A percentile compares a stretch with the other conserved stretches of the same genome.
Evolutionary conservation across 306 rosid genomes (phyloP).

Genomic region (Vigna trinervia): DNA sequence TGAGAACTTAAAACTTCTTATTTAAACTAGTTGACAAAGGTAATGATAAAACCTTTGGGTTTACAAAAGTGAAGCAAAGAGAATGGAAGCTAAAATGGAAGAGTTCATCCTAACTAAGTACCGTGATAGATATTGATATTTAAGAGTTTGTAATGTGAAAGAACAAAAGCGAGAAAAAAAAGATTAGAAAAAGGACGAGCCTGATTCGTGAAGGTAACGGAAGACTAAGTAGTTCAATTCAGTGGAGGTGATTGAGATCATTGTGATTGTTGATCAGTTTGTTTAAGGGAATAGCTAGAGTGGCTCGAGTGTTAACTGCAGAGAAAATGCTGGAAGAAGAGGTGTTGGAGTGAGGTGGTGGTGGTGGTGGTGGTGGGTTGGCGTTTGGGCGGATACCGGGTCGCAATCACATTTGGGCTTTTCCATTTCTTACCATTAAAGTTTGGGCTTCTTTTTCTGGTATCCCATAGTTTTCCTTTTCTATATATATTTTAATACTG

Average conservation of each 20-base stretch:
- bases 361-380: background rate
- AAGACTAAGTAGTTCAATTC: conserved; percentile 70
- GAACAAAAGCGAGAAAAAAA: background rate
- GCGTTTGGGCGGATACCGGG: no score
- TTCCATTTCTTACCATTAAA: no score
- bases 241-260: conserved; percentile 49
- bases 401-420: no score
- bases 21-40: background rate
- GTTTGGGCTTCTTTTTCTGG: no score
- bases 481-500: no score
- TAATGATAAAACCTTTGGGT: background rate
- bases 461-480: no score
- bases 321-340: background rate
- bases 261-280: conserved; percentile 40
- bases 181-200: conserved; percentile 1
- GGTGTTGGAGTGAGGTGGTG: background rate
- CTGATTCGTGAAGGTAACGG: conserved; percentile 75
- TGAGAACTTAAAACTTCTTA: no score
- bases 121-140: background rate
- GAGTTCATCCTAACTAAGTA: background rate
- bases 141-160: background rate
- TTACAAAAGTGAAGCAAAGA: background rate
- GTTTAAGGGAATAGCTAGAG: conserved; percentile 2
- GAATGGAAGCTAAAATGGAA: background rate
- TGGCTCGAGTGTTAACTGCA: background rate